Percentiles rank a stretch among this genome's conserved stretches.
Conservation (phyloP, 208 protist species). For the Herpetomonas samuelpessoai region DNA sequence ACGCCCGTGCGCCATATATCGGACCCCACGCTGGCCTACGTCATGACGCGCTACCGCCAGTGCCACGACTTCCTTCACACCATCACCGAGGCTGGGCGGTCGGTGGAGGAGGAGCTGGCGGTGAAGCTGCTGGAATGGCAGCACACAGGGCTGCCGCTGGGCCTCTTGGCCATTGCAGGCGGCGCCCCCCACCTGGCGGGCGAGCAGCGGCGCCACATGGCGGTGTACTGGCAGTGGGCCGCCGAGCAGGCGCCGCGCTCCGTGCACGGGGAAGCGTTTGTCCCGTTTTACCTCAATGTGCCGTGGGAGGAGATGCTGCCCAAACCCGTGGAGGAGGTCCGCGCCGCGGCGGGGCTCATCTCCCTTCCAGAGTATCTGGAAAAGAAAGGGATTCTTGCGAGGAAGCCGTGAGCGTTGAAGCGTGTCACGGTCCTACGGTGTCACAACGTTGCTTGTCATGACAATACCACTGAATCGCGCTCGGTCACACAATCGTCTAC, state of each 20-base stretch:
- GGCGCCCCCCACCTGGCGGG: slow-evolving; percentile 53
- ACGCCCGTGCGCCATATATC: slow-evolving; percentile 57
- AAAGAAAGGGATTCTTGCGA: background rate
- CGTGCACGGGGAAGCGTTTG: slow-evolving; percentile 35
- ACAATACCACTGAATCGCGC: no score
- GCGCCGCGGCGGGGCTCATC: slow-evolving; percentile 50
- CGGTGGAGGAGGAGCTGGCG: slow-evolving; percentile 82
- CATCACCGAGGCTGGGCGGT: slow-evolving; percentile 56
- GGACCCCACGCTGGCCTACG: slow-evolving; percentile 71
- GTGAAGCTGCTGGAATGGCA: slow-evolving; percentile 83
- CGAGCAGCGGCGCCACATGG: slow-evolving; percentile 41
- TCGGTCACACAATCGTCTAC: no score
- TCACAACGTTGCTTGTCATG: no score
- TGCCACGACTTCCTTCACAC: slow-evolving; percentile 85
- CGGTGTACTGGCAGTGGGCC: slow-evolving; percentile 62
- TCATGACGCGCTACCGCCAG: slow-evolving; percentile 87
- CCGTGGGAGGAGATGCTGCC: slow-evolving; percentile 73
- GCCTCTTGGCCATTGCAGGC: slow-evolving; percentile 58
- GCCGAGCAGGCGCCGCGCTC: slow-evolving; percentile 39
- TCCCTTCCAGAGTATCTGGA: slow-evolving; percentile 58
- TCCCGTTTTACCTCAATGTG: slow-evolving; percentile 72
- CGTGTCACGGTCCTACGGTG: slow-evolving; percentile 4
- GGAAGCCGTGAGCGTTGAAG: background rate
- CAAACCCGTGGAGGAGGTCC: slow-evolving; percentile 48
- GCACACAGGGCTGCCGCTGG: slow-evolving; percentile 80